Percentiles rank a stretch among this genome's conserved stretches.
phyloP scores from a whole-genome alignment of 192 early-diverging fungal genomes.

The Mycoemilia scoparia region DNA sequence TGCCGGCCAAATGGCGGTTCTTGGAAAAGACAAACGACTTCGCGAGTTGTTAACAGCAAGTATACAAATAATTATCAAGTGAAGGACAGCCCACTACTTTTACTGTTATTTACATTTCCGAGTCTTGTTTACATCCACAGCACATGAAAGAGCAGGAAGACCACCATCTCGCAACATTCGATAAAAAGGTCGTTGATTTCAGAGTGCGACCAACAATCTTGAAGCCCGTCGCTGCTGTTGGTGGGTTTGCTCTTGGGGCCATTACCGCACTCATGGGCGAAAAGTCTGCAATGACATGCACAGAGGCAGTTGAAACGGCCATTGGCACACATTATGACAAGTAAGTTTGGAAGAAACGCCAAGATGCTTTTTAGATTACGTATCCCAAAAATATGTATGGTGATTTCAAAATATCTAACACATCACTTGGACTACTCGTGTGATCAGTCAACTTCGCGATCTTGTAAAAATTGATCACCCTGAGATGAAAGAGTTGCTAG shows the following conservation, averaged over 20 bases:
- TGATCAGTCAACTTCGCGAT: slow-evolving; percentile 55
- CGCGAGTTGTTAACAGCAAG: slow-evolving; percentile 51
- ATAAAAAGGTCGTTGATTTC: slow-evolving; percentile 50
- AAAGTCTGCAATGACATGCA: slow-evolving; percentile 96
- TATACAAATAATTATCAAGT: slow-evolving; percentile 11
- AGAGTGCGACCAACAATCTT: slow-evolving; percentile 73
- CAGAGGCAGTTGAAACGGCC: slow-evolving; percentile 90
- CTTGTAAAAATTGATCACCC: slow-evolving; percentile 48
- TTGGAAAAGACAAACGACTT: slow-evolving; percentile 46
- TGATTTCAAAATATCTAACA: not conserved
- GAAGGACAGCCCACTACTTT: no score
- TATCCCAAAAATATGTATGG: not conserved
- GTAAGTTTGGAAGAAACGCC: no score
- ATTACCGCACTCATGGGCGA: slow-evolving; percentile 79
- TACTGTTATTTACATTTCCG: not conserved
- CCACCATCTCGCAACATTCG: slow-evolving; percentile 60
- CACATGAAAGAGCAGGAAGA: slow-evolving; percentile 97
- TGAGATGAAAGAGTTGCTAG: slow-evolving; percentile 34
- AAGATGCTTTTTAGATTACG: not conserved
- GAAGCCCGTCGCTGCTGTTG: slow-evolving; percentile 68
- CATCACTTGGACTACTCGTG: no score
- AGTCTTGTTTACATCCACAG: no score
- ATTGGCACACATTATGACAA: slow-evolving; percentile 96
- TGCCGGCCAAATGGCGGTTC: slow-evolving; percentile 75
- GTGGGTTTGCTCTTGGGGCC: slow-evolving; percentile 71